These are phyloP conservation scores for Sinapis alba DNA, from an alignment of 441 rosid genomes.

Conservation along the genomic window DNA sequence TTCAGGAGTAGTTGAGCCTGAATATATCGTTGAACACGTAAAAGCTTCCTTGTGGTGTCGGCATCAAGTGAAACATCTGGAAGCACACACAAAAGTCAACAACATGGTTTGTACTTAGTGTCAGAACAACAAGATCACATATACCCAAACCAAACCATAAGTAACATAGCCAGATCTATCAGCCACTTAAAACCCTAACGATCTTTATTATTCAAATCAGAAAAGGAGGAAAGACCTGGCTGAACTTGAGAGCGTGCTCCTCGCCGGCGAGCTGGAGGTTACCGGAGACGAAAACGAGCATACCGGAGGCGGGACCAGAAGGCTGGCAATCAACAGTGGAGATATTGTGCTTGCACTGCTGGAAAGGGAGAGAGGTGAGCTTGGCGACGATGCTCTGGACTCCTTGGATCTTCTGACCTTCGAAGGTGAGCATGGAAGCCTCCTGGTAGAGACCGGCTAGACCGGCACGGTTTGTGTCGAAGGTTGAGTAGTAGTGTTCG, in stretches of 20 bases:
- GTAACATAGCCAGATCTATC: constrained; percentile 22
- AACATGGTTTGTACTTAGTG: no score
- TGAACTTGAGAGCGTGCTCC: constrained; percentile 89
- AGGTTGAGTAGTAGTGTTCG: constrained; percentile 87
- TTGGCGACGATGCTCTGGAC: constrained; percentile 78
- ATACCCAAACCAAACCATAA: no score
- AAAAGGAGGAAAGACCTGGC: constrained; percentile 59
- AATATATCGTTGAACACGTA: constrained; percentile 92
- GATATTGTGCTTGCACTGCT: constrained; percentile 86
- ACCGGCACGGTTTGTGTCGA: constrained; percentile 71
- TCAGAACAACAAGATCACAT: no score
- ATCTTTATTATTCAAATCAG: background rate
- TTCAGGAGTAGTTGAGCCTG: constrained; percentile 97
- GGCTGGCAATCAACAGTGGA: constrained; percentile 94
- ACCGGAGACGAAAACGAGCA: constrained; percentile 96
- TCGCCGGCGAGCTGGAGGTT: constrained; percentile 92
- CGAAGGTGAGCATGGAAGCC: constrained; percentile 86
- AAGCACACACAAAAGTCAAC: background rate
- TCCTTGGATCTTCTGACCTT: constrained; percentile 93
- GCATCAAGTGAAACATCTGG: constrained; percentile 99
- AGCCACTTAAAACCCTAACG: constrained; percentile 9
- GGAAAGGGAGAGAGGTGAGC: constrained; percentile 81
- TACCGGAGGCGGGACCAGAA: constrained; percentile 90
- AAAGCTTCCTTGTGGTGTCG: constrained; percentile 91
- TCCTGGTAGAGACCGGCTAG: constrained; percentile 83